Evolutionary conservation across 2,329 filamentous ascomycete genomes (phyloP), one percentile per base, ranked within the genome.

Genomic region (Xylariaceae sp.): DNA sequence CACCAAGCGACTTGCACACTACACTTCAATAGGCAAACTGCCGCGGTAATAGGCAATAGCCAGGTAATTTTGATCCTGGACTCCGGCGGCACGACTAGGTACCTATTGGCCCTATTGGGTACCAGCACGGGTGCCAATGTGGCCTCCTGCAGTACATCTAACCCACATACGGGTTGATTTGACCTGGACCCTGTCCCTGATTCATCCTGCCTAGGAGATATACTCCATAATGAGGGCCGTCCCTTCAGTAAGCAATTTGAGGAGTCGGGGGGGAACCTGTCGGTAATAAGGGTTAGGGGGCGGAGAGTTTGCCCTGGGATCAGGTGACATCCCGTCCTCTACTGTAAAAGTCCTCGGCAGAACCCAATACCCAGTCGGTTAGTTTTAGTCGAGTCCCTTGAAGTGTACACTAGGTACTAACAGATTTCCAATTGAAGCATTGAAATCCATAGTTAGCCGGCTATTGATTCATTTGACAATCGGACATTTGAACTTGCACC

Each of bases 121-220:
- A 58, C 53, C 55, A 55, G 55, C 48, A 26, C 53, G 56, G 49
- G 46, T 55, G 18, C 47, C 45, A 49, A 50, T 41, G 18, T 41
- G 19, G 39, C 39, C 34, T 41, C 13, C 19, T 37, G 40, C 53
- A 41, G 26, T 10, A 34, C 26, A 10, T 47, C 39, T 15, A 16
- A 22, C 10, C 18, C 22, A 41, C 13, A n/a, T 41, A 18, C 13
- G 59, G 60, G 56, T 59, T 60, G 55, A 59, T 47, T 41, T 16
- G 47, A 58, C 55, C 44, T 49, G 59, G 21, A 16, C 34, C 50
- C 16, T 37, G 44, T 47, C 29, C 44, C 40, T 34, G 41, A 39
- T 46, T 47, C 13, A 41, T 10, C 13, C 19, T 6, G 26, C 8
- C 26, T 8, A 26, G 5, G 26, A n/a, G 26, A 8, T 26, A 8